Evolutionary conservation across 1,139 yeast species (phyloP).

Genomic region (Kazachstania sp.): DNA sequence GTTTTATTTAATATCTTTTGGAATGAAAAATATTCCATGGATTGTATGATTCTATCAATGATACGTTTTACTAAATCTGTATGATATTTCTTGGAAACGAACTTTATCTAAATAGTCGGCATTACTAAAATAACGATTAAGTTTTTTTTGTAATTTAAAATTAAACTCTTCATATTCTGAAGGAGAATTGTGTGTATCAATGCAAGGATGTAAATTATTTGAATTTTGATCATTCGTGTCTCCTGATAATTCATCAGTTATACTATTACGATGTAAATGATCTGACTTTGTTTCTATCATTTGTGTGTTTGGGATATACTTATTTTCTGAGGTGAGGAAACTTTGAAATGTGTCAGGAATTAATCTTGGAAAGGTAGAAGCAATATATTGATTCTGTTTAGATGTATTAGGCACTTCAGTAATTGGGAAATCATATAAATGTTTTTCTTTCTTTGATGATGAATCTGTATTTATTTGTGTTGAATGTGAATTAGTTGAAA

Average conservation of each 20-base stretch:
- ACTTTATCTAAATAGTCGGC: conserved; percentile 28
- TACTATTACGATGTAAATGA: neutral
- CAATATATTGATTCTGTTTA: neutral
- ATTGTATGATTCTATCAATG: conserved; percentile 10
- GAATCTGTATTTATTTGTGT: neutral
- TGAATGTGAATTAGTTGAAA: neutral
- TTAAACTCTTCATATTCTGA: neutral
- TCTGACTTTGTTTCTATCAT: too few species aligned
- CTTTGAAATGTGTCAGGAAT: neutral
- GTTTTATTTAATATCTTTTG: too few species aligned
- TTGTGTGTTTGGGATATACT: neutral
- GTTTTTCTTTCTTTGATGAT: neutral
- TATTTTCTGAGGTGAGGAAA: neutral
- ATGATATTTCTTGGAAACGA: conserved; percentile 29
- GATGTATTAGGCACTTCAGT: neutral
- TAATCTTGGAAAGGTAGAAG: neutral
- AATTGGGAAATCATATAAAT: neutral
- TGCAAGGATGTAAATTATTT: too few species aligned
- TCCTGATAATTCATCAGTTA: neutral
- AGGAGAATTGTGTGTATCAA: too few species aligned
- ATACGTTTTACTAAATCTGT: conserved; percentile 28
- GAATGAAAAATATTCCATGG: too few species aligned
- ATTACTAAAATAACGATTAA: conserved; percentile 15
- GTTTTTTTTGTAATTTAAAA: conserved; percentile 5
- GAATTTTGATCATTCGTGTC: neutral